Evolutionary conservation across 257 asterid genomes (phyloP).

Genomic region (Cynanchum wilfordii): DNA sequence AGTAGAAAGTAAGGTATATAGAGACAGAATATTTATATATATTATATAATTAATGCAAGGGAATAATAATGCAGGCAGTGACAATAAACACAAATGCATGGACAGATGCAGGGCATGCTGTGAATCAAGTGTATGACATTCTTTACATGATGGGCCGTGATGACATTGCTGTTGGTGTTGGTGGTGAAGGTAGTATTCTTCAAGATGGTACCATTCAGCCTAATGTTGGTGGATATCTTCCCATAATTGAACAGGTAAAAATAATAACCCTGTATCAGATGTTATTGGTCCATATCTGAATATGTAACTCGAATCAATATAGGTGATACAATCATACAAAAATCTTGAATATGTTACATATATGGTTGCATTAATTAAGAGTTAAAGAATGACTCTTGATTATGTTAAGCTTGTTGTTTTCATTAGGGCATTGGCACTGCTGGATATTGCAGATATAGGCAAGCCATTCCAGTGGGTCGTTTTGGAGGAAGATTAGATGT

Average conservation of each 20-base stretch:
- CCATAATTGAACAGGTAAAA: constrained; percentile 74
- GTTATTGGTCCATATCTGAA: too few species aligned
- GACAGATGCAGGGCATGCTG: constrained; percentile 73
- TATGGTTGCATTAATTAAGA: too few species aligned
- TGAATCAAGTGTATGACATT: constrained; percentile 70
- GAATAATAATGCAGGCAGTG: constrained; percentile 50
- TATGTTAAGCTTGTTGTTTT: constrained; percentile 1
- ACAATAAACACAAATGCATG: constrained; percentile 69
- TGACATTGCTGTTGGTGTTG: constrained; percentile 77
- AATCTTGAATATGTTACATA: too few species aligned
- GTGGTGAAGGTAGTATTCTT: constrained; percentile 87
- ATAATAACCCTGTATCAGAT: too few species aligned
- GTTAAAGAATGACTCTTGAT: not conserved
- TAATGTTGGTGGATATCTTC: constrained; percentile 84
- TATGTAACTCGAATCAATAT: too few species aligned
- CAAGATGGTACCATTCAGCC: constrained; percentile 63
- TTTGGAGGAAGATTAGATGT: constrained; percentile 59
- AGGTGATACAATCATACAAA: too few species aligned
- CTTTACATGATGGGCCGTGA: constrained; percentile 95
- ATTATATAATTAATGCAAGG: not conserved
- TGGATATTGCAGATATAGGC: constrained; percentile 85
- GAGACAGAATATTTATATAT: not conserved
- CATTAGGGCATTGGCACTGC: constrained; percentile 58
- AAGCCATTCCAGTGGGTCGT: constrained; percentile 65
- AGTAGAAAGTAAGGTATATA: too few species aligned